Evolutionary conservation across 768 basidiomycete species (phyloP), one percentile per base, ranked within the genome.

Genomic region (Collybia nuda): DNA sequence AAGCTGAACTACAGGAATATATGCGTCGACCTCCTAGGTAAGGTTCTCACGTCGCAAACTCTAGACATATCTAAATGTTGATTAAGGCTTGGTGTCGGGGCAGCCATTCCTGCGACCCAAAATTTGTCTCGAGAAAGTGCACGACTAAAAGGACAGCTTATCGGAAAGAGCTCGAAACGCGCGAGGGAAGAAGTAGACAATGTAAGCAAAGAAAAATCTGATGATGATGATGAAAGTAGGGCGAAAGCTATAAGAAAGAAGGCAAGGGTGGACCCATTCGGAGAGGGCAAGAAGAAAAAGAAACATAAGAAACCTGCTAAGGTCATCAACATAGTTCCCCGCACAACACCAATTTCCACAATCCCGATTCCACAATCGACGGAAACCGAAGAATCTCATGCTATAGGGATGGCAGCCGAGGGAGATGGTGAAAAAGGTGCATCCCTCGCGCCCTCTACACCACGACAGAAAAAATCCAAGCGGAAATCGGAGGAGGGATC

Each of bases 11-110:
- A 9, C 77, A 82, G 51, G 84, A 87, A 55, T 76, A 85, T 57
- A 73, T 87, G 72, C 81, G 81, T 38, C 77, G 80, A 23, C 90
- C 90, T 12, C 75, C 86, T 45, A 81, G 90, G 90, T 91, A 67
- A 40, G 55, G 45, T 39, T 11, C 41, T 52, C 51, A 47, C 55
- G 39, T 41, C 32, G 47, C 47, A 42, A 8, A 48, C 19, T 8
- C 44, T 22, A 39, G 24, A 21, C 40, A 22, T 38, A 50, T 56
- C 22, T 52, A 59, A 42, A 54, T 47, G 38, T 52, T 36, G 38
- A 24, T 44, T 36, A 52, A 92, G 90, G 58, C 70, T 92, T 50
- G 90, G 90, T 48, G 87, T 92, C 6, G 90, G 90, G 19, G 86
- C 87, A 28, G 61, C 79, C 23, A 68, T 82, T 19, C 80, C 86